Conservation (phyloP, 2,329 filamentous ascomycete species). For the Drechslerella stenobrocha region DNA sequence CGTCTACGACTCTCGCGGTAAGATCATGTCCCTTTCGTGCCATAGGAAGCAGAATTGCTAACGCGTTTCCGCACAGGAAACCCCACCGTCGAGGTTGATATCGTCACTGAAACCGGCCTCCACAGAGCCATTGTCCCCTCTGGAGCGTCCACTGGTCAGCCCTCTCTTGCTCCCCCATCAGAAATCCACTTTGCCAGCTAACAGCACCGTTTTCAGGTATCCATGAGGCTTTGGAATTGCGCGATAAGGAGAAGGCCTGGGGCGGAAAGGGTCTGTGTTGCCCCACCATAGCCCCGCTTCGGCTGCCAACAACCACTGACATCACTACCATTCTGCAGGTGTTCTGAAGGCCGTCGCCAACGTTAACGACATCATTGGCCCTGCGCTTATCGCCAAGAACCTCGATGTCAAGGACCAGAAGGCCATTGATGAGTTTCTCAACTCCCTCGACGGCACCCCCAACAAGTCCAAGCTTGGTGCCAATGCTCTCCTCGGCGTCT, state of each 20-base stretch:
- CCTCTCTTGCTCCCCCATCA: not conserved
- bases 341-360: slow-evolving; percentile 83
- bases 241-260: slow-evolving; percentile 86
- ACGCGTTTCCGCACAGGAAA: slow-evolving; percentile 62
- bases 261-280: slow-evolving; percentile 70
- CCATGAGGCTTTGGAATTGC: slow-evolving; percentile 88
- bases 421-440: slow-evolving; percentile 81
- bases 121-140: slow-evolving; percentile 98
- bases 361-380: slow-evolving; percentile 79
- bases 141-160: slow-evolving; percentile 84
- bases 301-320: slow-evolving; percentile 52
- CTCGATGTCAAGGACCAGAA: slow-evolving; percentile 85
- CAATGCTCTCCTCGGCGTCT: slow-evolving; percentile 86
- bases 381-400: slow-evolving; percentile 78
- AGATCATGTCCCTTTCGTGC: slow-evolving; percentile 6
- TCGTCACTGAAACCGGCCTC: slow-evolving; percentile 92
- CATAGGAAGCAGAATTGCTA: slow-evolving; percentile 3
- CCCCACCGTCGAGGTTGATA: slow-evolving; percentile 97
- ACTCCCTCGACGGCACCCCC: slow-evolving; percentile 77
- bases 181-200: slow-evolving; percentile 20
- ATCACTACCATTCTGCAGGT: slow-evolving; percentile 54
- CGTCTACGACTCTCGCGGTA: slow-evolving; percentile 93
- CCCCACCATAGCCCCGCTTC: slow-evolving; percentile 27
- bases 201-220: slow-evolving; percentile 63
- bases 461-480: slow-evolving; percentile 88